Evolutionary conservation across 2,329 filamentous ascomycete genomes (phyloP), one percentile per base, ranked within the genome.

Genomic region (Pseudocercospora vitis): DNA sequence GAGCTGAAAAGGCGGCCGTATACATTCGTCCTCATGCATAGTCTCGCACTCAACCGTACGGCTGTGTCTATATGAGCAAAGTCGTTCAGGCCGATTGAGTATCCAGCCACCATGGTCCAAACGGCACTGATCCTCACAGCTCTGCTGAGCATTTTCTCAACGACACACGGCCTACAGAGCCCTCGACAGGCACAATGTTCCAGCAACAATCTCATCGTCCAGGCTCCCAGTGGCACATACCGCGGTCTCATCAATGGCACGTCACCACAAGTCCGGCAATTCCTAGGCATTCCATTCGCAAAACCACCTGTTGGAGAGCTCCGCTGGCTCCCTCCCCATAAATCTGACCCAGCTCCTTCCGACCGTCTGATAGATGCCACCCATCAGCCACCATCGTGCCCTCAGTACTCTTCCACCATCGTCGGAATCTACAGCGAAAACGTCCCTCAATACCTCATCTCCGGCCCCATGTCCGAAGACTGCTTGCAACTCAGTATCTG

Each of bases 331-430:
- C 45, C 45, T 16, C 45, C 45, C 21, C 40, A 45, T 12, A 44
- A 3, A 11, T 16, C 33, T 19, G 21, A 24, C 18, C 6, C 7
- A 3, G 18, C 21, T 24, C 16, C 39, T 1, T 1, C 19, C 18
- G 14, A 44, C 19, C 40, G 18, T 6, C 23, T 29, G n/a, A 12
- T 45, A 4, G 45, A 62, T 7, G 61, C 60, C 1, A 64, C 59
- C 0, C 24, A 60, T 19, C 48, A 58, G 9, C 62, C 61, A 5
- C 54, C 54, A 4, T 63, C 59, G 24, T 66, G 63, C 24, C 55
- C 61, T 26, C 64, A 67, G 31, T 61, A 56, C 23, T 37, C 61
- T 8, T 60, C 50, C 32, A 57, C 46, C 24, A 52, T 55, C 2
- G 53, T 29, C 8, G 23, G 14, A 2, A 29, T 45, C 23, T 45